Conservation (phyloP, 2,329 filamentous ascomycete genomes). For the Colletotrichum agaves region DNA sequence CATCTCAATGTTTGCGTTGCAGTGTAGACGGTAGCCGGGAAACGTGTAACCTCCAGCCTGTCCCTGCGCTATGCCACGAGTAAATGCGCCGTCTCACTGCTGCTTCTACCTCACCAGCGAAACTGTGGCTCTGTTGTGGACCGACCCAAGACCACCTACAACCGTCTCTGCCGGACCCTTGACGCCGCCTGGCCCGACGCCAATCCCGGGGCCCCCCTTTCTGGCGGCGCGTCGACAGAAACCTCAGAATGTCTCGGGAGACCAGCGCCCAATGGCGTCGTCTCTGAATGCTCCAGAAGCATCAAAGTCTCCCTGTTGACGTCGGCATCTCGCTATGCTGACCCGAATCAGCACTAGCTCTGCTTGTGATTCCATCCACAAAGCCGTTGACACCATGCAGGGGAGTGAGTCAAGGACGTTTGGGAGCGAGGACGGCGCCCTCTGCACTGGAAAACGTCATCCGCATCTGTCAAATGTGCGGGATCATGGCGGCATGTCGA, state of each 20-base stretch:
- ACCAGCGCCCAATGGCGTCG: not conserved
- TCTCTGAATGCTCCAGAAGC: constrained; percentile 17
- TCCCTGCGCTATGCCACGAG: constrained; percentile 24
- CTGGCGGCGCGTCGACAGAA: not conserved
- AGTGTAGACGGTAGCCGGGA: not conserved
- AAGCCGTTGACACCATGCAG: constrained; percentile 16
- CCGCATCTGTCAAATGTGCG: constrained; percentile 2
- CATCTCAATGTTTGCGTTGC: constrained; percentile 10
- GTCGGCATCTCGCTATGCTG: constrained; percentile 7
- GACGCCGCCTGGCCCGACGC: not conserved
- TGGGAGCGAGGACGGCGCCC: too few species aligned
- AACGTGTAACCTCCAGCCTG: constrained; percentile 1
- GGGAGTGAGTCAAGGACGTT: not conserved
- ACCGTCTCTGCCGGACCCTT: not conserved
- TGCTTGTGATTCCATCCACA: not conserved
- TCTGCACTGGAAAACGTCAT: not conserved
- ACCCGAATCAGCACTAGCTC: constrained; percentile 28
- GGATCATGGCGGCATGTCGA: not conserved
- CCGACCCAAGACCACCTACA: not conserved
- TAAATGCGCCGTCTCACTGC: constrained; percentile 13
- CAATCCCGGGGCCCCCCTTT: not conserved
- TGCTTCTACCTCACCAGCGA: not conserved
- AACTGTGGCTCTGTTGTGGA: not conserved
- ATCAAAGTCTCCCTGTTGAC: not conserved
- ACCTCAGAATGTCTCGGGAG: constrained; percentile 26